Evolutionary conservation across 1,284 basidiomycete species (phyloP).

Genomic region (Ganoderma sinense): DNA sequence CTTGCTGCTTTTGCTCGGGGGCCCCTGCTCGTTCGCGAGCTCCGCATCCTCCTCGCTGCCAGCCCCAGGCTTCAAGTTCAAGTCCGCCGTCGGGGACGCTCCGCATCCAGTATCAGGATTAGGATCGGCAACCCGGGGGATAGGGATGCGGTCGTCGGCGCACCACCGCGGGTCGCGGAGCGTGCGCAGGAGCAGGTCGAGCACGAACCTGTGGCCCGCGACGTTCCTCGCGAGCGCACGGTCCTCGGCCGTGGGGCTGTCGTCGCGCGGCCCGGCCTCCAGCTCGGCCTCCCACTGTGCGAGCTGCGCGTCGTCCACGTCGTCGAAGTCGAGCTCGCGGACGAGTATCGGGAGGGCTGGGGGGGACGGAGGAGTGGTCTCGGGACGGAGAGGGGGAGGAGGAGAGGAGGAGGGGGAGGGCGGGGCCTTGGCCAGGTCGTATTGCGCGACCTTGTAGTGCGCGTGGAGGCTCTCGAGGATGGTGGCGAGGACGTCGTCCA

Average conservation of each 20-base stretch:
- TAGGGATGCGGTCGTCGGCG: neutral
- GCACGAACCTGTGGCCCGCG: neutral
- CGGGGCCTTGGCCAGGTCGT: neutral
- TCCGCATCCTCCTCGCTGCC: too few relatives aligned
- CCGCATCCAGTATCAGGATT: neutral
- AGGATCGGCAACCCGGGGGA: too few relatives aligned
- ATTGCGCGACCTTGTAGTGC: neutral
- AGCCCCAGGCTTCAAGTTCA: neutral
- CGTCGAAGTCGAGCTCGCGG: neutral
- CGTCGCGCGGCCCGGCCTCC: neutral
- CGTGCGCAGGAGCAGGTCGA: neutral
- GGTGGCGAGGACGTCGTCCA: neutral
- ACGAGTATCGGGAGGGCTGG: neutral
- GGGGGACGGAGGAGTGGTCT: neutral
- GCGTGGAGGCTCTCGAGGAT: neutral
- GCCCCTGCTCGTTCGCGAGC: too few relatives aligned
- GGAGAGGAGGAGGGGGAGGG: neutral
- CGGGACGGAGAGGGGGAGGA: neutral
- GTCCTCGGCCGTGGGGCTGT: neutral
- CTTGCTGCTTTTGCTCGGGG: too few relatives aligned
- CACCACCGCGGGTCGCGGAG: neutral
- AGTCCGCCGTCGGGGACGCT: neutral
- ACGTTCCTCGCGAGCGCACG: neutral
- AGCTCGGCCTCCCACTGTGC: neutral
- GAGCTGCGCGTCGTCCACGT: neutral